phyloP scores from a whole-genome alignment of 495 filamentous ascomycete genomes.

The Corynascus novoguineensis region DNA sequence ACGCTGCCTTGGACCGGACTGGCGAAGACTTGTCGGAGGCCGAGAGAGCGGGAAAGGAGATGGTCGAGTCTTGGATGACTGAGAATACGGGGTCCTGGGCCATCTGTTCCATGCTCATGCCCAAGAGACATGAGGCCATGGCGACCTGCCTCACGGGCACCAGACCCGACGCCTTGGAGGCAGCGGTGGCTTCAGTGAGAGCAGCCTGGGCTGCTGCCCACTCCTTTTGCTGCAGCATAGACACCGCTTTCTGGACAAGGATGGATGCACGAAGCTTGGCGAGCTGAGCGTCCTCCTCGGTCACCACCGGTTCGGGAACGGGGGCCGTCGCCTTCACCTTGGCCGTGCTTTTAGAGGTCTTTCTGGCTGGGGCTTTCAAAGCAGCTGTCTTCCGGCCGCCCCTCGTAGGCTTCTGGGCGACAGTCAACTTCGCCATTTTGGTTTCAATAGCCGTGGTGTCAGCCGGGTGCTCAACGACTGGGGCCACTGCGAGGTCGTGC shows the following conservation, averaged over 20 bases:
- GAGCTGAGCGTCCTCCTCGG: slow-evolving; percentile 49
- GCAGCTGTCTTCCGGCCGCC: slow-evolving; percentile 16
- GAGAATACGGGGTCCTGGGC: slow-evolving; percentile 78
- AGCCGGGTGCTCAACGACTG: slow-evolving; percentile 3
- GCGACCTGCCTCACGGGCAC: slow-evolving; percentile 45
- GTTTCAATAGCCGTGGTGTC: slow-evolving; percentile 37
- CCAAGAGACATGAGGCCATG: slow-evolving; percentile 53
- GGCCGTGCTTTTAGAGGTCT: slow-evolving; percentile 15
- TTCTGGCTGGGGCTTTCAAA: slow-evolving; percentile 18
- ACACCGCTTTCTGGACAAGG: slow-evolving; percentile 58
- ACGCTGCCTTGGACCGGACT: slow-evolving; percentile 23
- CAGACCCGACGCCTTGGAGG: slow-evolving; percentile 37
- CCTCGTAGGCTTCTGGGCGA: slow-evolving; percentile 33
- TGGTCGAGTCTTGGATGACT: slow-evolving; percentile 83
- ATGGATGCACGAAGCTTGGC: slow-evolving; percentile 56
- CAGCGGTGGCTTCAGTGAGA: slow-evolving; percentile 44
- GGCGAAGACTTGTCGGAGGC: slow-evolving; percentile 21
- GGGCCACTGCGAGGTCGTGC: slow-evolving; percentile 22
- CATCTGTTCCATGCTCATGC: slow-evolving; percentile 61
- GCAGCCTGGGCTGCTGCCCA: slow-evolving; percentile 48
- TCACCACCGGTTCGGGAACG: slow-evolving; percentile 13
- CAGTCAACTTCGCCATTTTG: slow-evolving; percentile 41
- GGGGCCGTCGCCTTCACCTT: slow-evolving; percentile 26
- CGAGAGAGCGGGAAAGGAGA: slow-evolving; percentile 66
- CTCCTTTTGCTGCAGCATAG: slow-evolving; percentile 50